Conservation (phyloP, 345 rosid species). For the Citropsis articulata region DNA sequence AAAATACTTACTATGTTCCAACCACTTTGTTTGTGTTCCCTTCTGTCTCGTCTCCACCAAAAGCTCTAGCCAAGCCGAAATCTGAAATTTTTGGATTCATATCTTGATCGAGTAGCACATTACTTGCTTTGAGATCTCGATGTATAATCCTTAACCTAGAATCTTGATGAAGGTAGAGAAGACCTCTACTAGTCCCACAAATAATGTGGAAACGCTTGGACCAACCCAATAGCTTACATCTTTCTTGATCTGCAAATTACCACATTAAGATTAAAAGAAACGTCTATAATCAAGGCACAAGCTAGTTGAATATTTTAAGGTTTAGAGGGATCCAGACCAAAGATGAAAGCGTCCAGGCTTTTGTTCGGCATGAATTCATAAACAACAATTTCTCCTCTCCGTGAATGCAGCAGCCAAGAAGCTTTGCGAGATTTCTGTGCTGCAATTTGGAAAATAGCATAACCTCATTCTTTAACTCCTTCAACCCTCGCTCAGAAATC, state of each 20-base stretch:
- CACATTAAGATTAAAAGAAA: neutral
- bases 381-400: slow-evolving; percentile 31
- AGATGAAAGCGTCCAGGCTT: slow-evolving; percentile 1
- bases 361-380: slow-evolving; percentile 33
- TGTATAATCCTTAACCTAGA: slow-evolving; percentile 39
- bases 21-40: too few relatives aligned
- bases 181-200: slow-evolving; percentile 31
- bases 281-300: too few relatives aligned
- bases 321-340: neutral
- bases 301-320: slow-evolving; percentile 13
- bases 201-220: slow-evolving; percentile 32
- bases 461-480: slow-evolving; percentile 47
- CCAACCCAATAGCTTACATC: slow-evolving; percentile 28
- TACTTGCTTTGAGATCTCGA: slow-evolving; percentile 39
- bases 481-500: slow-evolving; percentile 32
- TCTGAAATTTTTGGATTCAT: slow-evolving; percentile 50
- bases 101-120: slow-evolving; percentile 36
- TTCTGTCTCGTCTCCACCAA: neutral
- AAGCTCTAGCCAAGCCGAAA: slow-evolving; percentile 44
- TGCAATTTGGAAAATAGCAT: slow-evolving; percentile 24
- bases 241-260: slow-evolving; percentile 6
- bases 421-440: slow-evolving; percentile 48
- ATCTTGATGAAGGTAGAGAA: slow-evolving; percentile 51
- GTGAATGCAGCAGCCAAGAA: slow-evolving; percentile 32
- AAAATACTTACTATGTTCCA: too few relatives aligned